Percentiles rank a stretch among this genome's conserved stretches.
Evolutionary conservation across 805 yeast genomes (phyloP).

Genomic region (Spathaspora sp.): DNA sequence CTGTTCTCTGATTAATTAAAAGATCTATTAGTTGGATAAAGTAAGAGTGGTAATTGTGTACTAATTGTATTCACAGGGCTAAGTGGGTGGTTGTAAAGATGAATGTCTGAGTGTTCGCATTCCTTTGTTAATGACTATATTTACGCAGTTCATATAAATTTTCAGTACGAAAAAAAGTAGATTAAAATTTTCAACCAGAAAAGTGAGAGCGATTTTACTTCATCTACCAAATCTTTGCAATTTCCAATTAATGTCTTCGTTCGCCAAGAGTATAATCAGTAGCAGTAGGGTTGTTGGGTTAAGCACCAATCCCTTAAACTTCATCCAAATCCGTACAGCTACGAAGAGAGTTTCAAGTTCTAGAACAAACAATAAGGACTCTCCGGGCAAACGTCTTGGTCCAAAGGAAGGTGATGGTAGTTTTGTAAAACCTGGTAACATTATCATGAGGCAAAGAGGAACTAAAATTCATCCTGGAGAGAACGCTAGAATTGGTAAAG

Average conservation of each 20-base stretch:
- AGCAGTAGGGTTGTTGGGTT: background rate
- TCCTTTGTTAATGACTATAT: background rate
- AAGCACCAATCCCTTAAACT: conserved; percentile 1
- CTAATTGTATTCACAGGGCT: background rate
- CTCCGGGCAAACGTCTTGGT: conserved; percentile 92
- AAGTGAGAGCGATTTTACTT: background rate
- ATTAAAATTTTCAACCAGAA: background rate
- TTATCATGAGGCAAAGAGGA: conserved; percentile 91
- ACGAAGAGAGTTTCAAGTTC: conserved; percentile 95
- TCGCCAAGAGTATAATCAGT: background rate
- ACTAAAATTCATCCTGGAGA: conserved; percentile 94
- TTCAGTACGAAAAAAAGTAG: background rate
- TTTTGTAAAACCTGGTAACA: conserved; percentile 76
- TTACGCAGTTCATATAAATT: background rate
- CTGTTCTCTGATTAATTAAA: no score
- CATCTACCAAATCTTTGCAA: background rate
- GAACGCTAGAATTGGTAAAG: conserved; percentile 84
- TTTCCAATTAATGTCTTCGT: background rate
- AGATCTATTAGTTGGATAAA: no score
- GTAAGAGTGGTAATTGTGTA: no score
- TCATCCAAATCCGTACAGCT: conserved; percentile 69
- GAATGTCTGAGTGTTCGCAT: background rate
- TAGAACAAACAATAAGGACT: conserved; percentile 88
- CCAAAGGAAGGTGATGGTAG: conserved; percentile 83
- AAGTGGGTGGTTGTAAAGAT: background rate